Percentiles rank a stretch among this genome's conserved stretches.
Evolutionary conservation across 768 basidiomycete species (phyloP).

Genomic region (Leccinum uliginosum): DNA sequence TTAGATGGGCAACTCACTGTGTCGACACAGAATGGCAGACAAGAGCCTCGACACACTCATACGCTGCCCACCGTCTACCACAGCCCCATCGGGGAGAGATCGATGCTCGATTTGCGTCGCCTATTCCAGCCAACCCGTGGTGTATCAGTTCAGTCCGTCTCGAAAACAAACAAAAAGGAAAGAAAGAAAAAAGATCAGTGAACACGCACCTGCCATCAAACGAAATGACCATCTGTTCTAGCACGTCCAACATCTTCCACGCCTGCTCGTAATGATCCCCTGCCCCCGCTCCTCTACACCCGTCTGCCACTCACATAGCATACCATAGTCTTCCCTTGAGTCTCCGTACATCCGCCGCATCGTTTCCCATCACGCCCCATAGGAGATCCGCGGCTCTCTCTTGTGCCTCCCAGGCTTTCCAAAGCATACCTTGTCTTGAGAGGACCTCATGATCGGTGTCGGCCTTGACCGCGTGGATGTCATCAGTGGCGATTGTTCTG

Average conservation of each 20-base stretch:
- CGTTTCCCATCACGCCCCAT: constrained; percentile 46
- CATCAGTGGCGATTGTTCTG: constrained; percentile 24
- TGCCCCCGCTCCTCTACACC: constrained; percentile 27
- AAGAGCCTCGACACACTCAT: constrained; percentile 57
- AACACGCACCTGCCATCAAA: constrained; percentile 49
- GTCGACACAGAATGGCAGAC: constrained; percentile 59
- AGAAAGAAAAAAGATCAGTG: not conserved
- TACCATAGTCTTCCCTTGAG: constrained; percentile 51
- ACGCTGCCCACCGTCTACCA: constrained; percentile 35
- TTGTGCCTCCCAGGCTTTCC: constrained; percentile 56
- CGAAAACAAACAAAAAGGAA: not conserved
- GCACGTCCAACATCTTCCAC: constrained; percentile 53
- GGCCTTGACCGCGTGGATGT: constrained; percentile 10
- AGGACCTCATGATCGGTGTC: constrained; percentile 59
- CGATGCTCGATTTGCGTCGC: constrained; percentile 43
- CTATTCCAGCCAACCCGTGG: constrained; percentile 21
- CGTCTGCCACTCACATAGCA: constrained; percentile 26
- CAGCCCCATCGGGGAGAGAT: constrained; percentile 22
- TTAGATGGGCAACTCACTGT: constrained; percentile 46
- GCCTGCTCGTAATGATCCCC: constrained; percentile 58
- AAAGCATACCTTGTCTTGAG: constrained; percentile 55
- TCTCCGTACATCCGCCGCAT: constrained; percentile 54
- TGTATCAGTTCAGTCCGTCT: not conserved
- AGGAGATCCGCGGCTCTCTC: constrained; percentile 44
- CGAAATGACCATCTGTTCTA: constrained; percentile 50